A percentile compares a stretch with the other conserved stretches of the same genome.
Conservation (phyloP, 2,329 filamentous ascomycete species). For the Lachnellula subtilissima region DNA sequence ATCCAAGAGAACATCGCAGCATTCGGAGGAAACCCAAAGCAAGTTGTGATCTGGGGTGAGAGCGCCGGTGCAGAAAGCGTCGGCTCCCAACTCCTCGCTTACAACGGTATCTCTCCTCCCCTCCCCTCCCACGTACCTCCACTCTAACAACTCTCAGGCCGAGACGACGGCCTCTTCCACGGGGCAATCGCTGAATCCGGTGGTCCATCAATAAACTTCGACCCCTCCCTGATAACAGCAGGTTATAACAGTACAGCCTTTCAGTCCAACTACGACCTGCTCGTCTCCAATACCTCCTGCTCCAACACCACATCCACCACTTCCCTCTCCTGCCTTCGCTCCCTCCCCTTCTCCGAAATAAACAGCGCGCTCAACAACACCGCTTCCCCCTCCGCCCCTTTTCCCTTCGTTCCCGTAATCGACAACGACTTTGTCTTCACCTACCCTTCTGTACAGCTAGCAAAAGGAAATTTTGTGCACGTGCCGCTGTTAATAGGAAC, state of each 20-base stretch:
- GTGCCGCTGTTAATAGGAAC: conserved; percentile 41
- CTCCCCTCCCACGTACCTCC: not conserved
- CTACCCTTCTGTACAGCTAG: conserved; percentile 49
- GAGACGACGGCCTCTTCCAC: conserved; percentile 50
- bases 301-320: conserved; percentile 6
- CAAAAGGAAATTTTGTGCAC: conserved; percentile 33
- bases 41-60: conserved; percentile 44
- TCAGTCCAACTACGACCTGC: conserved; percentile 31
- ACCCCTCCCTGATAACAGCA: not conserved
- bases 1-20: conserved; percentile 39
- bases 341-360: conserved; percentile 23
- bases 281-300: conserved; percentile 32
- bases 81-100: conserved; percentile 36
- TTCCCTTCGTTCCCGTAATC: conserved; percentile 30
- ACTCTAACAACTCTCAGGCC: conserved; percentile 30
- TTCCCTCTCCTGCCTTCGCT: conserved; percentile 27
- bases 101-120: conserved; percentile 32
- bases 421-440: conserved; percentile 39
- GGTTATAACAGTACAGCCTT: conserved; percentile 15
- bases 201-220: conserved; percentile 19
- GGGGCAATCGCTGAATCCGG: conserved; percentile 45
- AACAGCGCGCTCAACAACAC: conserved; percentile 26
- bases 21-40: conserved; percentile 40
- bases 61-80: conserved; percentile 31
- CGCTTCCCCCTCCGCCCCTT: conserved; percentile 32